Evolutionary conservation across 805 yeast genomes (phyloP), one percentile per base, ranked within the genome.

Genomic region (Sporopachydermia lactativora): DNA sequence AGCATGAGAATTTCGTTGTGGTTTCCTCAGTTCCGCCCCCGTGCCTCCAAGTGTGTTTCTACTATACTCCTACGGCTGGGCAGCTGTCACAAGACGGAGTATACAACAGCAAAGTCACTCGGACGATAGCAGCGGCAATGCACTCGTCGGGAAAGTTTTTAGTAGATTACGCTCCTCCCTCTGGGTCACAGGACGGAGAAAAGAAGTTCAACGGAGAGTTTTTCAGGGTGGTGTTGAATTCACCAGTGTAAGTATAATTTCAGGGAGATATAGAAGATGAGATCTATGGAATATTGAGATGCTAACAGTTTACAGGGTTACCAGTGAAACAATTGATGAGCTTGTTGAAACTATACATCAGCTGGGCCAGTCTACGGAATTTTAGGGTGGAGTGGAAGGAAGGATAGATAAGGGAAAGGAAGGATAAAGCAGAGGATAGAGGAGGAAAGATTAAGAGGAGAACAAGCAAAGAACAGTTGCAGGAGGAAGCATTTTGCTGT

Each of bases 31-130:
- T 60, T 17, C 75, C 78, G 1, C 83, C 89, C 3, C 84, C 85
- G 19, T 81, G 94, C 52, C 60, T 82, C 39, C 95, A 83, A 57
- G 86, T 82, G 3, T 84, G 95, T 47, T 84, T 84, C 62, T 81
- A 77, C 57, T 81, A 73, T 57, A 64, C 69, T 19, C 80, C 81
- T 0, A 41, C 42, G 4, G 49, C 48, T 13, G 65, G 62, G 16
- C 40, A 48, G 2, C 52, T 58, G 34, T 48, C 47, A 3, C 49
- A 50, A 1, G 47, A 57, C 35, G 53, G 58, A 19, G 58, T 54
- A 8, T 53, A 54, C 24, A 74, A 70, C 57, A 75, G 86, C 1
- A 54, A 49, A 15, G 60, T 63, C 17, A 84, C 95, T 0, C 62
- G 89, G 36, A 56, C 50, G 45, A 77, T 84, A 43, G 81, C 82